Conservation (phyloP, 495 filamentous ascomycete species). For the Glonium stellatum region DNA sequence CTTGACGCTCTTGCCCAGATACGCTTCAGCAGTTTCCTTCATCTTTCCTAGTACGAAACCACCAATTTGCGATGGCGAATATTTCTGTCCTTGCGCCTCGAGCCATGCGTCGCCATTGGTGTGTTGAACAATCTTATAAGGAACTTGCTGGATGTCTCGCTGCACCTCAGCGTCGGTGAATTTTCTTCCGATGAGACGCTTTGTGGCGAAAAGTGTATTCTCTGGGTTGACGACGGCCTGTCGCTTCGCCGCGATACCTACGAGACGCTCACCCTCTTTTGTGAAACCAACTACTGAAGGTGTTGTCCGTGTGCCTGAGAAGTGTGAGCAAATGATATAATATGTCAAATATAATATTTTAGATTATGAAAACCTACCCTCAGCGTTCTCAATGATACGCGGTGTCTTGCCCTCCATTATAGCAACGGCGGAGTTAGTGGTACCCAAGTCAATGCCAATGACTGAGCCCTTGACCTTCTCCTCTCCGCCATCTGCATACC, state of each 20-base stretch:
- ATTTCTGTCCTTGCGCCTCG: constrained; percentile 89
- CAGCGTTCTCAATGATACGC: constrained; percentile 95
- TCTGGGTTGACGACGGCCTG: constrained; percentile 99
- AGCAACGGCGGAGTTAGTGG: constrained; percentile 96
- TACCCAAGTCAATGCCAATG: constrained; percentile 98
- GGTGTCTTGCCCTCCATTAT: constrained; percentile 95
- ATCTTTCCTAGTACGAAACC: constrained; percentile 96
- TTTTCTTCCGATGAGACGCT: constrained; percentile 98
- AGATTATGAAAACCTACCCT: constrained; percentile 54
- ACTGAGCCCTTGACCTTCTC: constrained; percentile 90
- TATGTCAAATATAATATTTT: constrained; percentile 27
- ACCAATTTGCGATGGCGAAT: constrained; percentile 97
- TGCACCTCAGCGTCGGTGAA: constrained; percentile 94
- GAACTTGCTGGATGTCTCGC: constrained; percentile 96
- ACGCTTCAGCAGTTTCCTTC: constrained; percentile 95
- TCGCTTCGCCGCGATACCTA: constrained; percentile 97
- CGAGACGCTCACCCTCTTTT: constrained; percentile 92
- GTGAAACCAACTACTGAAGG: constrained; percentile 96
- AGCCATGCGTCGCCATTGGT: constrained; percentile 98
- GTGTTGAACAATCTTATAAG: constrained; percentile 99
- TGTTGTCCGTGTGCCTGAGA: constrained; percentile 81
- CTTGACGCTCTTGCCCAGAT: constrained; percentile 81
- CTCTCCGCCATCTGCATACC: constrained; percentile 69
- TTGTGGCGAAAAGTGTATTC: constrained; percentile 98
- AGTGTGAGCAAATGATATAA: constrained; percentile 15